These are phyloP conservation scores for Porogramme epimiltina DNA, from an alignment of 1,284 basidiomycete genomes.

Conservation along the genomic window DNA sequence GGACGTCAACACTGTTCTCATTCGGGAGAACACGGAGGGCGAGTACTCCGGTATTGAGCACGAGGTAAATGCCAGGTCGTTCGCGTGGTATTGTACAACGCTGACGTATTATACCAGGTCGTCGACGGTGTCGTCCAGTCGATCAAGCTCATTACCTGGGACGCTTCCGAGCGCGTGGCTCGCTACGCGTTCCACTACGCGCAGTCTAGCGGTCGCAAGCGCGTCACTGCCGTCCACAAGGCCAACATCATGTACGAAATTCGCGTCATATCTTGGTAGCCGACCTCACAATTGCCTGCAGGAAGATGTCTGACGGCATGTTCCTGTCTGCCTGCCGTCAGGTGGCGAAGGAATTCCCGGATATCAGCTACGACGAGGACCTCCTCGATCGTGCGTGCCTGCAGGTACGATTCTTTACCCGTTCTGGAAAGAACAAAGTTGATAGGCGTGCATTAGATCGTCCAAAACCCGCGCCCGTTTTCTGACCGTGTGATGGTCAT, in stretches of 20 bases:
- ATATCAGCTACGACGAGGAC: conserved; percentile 96
- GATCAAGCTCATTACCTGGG: conserved; percentile 99
- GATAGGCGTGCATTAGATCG: conserved; percentile 52
- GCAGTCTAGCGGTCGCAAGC: conserved; percentile 81
- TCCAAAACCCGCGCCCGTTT: conserved; percentile 93
- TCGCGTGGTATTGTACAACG: neutral
- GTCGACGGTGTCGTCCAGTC: conserved; percentile 99
- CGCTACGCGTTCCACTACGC: conserved; percentile 99
- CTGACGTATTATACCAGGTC: conserved; percentile 47
- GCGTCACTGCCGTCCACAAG: conserved; percentile 99
- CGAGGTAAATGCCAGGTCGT: conserved; percentile 56
- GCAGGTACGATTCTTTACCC: conserved; percentile 51
- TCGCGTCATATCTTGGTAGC: neutral
- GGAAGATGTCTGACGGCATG: conserved; percentile 99
- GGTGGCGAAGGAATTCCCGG: conserved; percentile 95
- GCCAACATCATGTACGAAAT: conserved; percentile 92
- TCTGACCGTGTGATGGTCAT: conserved; percentile 99
- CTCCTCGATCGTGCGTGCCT: conserved; percentile 96
- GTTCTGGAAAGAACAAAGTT: conserved; percentile 1
- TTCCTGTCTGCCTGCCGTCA: conserved; percentile 98
- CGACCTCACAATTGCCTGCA: conserved; percentile 29
- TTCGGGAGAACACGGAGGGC: conserved; percentile 99
- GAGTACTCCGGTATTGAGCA: conserved; percentile 99
- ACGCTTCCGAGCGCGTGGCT: conserved; percentile 97
- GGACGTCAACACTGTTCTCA: conserved; percentile 96